Conservation (phyloP, 192 early-diverging fungal genomes). For the Paraglomus brasilianum region DNA sequence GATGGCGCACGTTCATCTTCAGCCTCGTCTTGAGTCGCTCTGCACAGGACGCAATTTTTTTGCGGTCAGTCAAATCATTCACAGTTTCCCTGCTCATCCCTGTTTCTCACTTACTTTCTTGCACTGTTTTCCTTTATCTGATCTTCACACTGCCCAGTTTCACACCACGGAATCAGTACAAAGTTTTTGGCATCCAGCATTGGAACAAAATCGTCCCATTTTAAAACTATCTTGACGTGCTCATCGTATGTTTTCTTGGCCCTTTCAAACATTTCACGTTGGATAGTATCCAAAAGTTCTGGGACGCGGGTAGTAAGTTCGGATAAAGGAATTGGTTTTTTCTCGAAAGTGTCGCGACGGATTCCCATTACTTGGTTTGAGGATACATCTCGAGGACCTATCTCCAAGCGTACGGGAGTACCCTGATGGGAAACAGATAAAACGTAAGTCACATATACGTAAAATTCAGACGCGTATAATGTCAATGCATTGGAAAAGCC, state of each 20-base stretch:
- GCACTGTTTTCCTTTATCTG: constrained; percentile 92
- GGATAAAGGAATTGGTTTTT: constrained; percentile 59
- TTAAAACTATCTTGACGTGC: constrained; percentile 72
- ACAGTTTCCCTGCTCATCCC: too few species aligned
- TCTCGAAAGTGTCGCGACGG: constrained; percentile 77
- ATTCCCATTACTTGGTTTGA: constrained; percentile 76
- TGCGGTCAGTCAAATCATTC: background rate
- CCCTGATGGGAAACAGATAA: constrained; percentile 59
- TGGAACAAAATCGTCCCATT: constrained; percentile 95
- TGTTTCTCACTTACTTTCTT: constrained; percentile 52
- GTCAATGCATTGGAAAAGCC: constrained; percentile 1
- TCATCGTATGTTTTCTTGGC: constrained; percentile 78
- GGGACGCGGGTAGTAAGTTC: constrained; percentile 59
- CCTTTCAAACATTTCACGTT: constrained; percentile 84
- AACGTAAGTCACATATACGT: too few species aligned
- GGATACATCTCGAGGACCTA: constrained; percentile 93
- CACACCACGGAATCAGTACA: constrained; percentile 94
- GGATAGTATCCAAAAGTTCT: constrained; percentile 72
- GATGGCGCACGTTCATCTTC: constrained; percentile 96
- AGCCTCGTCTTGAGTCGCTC: constrained; percentile 61
- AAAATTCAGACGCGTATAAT: background rate
- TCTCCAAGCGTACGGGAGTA: constrained; percentile 94
- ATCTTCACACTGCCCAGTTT: constrained; percentile 87
- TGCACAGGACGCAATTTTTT: background rate
- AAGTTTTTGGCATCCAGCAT: constrained; percentile 85